Base-by-base conservation (phyloP, 768 basidiomycete species). In the Collybia mongolica region DNA sequence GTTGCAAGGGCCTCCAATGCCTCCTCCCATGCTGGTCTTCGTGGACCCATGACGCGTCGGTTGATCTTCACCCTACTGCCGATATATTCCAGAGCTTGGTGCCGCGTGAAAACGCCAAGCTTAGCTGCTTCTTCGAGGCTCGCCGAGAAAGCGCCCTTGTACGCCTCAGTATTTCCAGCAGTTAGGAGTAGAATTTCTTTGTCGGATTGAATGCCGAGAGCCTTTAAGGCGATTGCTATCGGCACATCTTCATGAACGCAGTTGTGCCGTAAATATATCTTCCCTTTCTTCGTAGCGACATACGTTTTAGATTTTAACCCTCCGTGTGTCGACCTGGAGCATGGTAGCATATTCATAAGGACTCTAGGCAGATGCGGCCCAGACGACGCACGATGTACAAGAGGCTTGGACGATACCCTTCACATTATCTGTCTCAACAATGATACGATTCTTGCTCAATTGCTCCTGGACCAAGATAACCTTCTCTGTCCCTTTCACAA, bases 391-490 rank as follows among this genome's bases (percentile, higher is more conserved):
- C 91, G 94, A 97, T 44, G 95, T 98, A 69, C 95, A 97, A 3
- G 93, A 94, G 2, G 96, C 93, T 65, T 93, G 93, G 0, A 97
- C 94, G 35, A 88, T 73, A 5, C 90, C 91, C 68, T 98, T 98
- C 37, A 84, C 84, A 18, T 79, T 70, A 68, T 98, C 97, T 5
- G 87, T 90, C 73, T 98, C 97, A 54, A 99, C 97, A 57, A 99
- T 98, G 64, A 99, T 99, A 37, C 97, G 83, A 68, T 99, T 98
- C 78, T 98, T 98, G 78, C 92, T 95, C 62, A 98, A 71, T 71
- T 99, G 97, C 65, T 98, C 97, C 67, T 99, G 97, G 6, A 99
- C 96, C 54, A 99, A 76, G 58, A 99, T 99, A 60, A 99, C 97
- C 72, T 98, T 99, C 71, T 99, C 96, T 38, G 96, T 99, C 32